Evolutionary conservation across 73 alveolate species (phyloP).

Genomic region (Stentor coeruleus): DNA sequence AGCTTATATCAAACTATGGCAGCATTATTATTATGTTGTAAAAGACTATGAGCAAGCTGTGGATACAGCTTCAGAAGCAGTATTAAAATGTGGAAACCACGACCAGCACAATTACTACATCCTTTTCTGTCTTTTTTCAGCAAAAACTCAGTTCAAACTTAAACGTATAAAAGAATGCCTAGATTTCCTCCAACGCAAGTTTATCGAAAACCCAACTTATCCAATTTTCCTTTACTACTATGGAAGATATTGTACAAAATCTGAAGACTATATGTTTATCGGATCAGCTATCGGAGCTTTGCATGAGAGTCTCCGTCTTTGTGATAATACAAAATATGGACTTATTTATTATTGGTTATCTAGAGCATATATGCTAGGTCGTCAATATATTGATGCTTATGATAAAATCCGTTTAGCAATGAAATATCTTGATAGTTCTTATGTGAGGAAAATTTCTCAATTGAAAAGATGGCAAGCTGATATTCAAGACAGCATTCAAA

Average conservation of each 20-base stretch:
- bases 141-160: background rate
- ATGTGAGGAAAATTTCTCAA: background rate
- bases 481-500: background rate
- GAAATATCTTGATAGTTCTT: background rate
- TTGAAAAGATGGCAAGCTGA: background rate
- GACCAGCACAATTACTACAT: background rate
- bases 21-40: background rate
- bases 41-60: slow-evolving; percentile 11
- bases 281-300: slow-evolving; percentile 51
- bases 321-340: slow-evolving; percentile 19
- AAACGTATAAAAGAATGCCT: background rate
- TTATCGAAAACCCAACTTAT: background rate
- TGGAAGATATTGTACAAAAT: slow-evolving; percentile 17
- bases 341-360: slow-evolving; percentile 19
- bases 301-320: slow-evolving; percentile 48
- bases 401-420: background rate
- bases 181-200: background rate
- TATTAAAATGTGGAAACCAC: background rate
- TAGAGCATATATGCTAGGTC: background rate
- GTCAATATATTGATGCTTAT: background rate
- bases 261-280: background rate
- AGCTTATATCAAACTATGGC: background rate
- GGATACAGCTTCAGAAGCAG: slow-evolving; percentile 7
- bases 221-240: background rate
- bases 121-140: background rate